A percentile compares a stretch with the other conserved stretches of the same genome.
These are phyloP conservation scores for Gynochthodes officinalis DNA, from an alignment of 257 asterid genomes.

Conservation along the genomic window DNA sequence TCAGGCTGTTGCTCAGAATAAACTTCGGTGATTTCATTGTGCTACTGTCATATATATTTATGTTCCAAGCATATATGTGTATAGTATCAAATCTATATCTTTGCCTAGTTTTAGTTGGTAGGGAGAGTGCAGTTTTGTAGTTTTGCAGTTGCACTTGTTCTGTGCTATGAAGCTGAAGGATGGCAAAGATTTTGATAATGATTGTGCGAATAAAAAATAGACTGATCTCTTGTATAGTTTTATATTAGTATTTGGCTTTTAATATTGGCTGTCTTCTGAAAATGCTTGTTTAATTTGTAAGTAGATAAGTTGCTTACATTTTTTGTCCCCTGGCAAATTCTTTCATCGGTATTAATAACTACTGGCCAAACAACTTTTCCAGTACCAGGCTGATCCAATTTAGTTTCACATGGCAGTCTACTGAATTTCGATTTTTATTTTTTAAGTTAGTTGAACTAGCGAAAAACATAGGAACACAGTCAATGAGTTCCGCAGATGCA, in stretches of 20 bases:
- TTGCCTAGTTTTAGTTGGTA: conserved; percentile 16
- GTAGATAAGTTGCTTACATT: no score
- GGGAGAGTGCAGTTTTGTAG: conserved; percentile 33
- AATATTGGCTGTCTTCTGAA: not conserved
- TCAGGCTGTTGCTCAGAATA: conserved; percentile 97
- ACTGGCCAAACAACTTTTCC: no score
- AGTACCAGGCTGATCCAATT: no score
- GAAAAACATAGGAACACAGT: no score
- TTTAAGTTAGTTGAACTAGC: no score
- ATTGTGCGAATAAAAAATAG: conserved; percentile 23
- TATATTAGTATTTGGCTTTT: conserved; percentile 4
- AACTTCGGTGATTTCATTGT: conserved; percentile 53
- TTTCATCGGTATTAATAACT: no score
- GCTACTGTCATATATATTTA: not conserved
- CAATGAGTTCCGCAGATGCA: no score
- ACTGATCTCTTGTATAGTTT: conserved; percentile 18
- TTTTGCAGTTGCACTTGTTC: conserved; percentile 23
- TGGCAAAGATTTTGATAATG: conserved; percentile 15
- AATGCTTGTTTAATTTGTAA: no score
- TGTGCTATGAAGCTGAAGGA: conserved; percentile 15
- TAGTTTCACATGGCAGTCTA: no score
- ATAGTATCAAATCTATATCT: conserved; percentile 19
- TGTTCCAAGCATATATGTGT: conserved; percentile 28
- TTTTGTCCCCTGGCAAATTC: no score
- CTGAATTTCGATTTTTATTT: no score